Percentiles rank a stretch among this genome's conserved stretches.
These are phyloP conservation scores for Ustilago esculenta DNA, from an alignment of 1,284 basidiomycete species.

Conservation along the genomic window DNA sequence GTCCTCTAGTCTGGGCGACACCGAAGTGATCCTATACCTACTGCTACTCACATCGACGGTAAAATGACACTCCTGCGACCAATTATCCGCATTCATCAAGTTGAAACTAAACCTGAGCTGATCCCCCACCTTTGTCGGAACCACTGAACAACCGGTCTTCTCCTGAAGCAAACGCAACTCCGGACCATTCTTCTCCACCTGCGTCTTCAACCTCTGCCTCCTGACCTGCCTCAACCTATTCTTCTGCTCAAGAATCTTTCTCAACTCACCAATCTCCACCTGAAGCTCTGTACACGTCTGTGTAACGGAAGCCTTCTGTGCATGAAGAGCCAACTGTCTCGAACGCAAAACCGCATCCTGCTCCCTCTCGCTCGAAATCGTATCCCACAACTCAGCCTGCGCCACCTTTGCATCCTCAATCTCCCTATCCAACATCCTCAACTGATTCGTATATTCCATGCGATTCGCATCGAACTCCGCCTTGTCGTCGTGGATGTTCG, in stretches of 20 bases:
- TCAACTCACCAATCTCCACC: slow-evolving; percentile 50
- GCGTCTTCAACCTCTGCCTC: slow-evolving; percentile 41
- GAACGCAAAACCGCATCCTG: slow-evolving; percentile 50
- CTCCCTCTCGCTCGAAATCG: slow-evolving; percentile 53
- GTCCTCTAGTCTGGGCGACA: slow-evolving; percentile 29
- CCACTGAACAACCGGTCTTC: slow-evolving; percentile 50
- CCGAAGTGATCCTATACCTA: slow-evolving; percentile 40
- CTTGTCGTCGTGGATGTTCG: slow-evolving; percentile 52
- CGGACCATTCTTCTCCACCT: slow-evolving; percentile 53
- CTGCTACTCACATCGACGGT: slow-evolving; percentile 46
- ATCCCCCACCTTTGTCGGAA: slow-evolving; percentile 47
- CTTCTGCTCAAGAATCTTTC: slow-evolving; percentile 45
- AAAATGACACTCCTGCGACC: slow-evolving; percentile 49
- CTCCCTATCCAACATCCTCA: slow-evolving; percentile 49
- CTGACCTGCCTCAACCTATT: slow-evolving; percentile 45
- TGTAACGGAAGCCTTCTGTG: slow-evolving; percentile 50
- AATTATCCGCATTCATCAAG: slow-evolving; percentile 48
- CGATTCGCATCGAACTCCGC: slow-evolving; percentile 49
- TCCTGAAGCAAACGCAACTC: slow-evolving; percentile 51
- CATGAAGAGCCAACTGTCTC: slow-evolving; percentile 44
- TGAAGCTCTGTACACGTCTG: slow-evolving; percentile 51
- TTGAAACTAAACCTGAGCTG: slow-evolving; percentile 52
- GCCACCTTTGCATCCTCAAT: slow-evolving; percentile 52
- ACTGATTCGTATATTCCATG: slow-evolving; percentile 46
- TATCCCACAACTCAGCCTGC: slow-evolving; percentile 57